phyloP scores from a whole-genome alignment of 345 rosid genomes.

The Excoecaria agallocha region DNA sequence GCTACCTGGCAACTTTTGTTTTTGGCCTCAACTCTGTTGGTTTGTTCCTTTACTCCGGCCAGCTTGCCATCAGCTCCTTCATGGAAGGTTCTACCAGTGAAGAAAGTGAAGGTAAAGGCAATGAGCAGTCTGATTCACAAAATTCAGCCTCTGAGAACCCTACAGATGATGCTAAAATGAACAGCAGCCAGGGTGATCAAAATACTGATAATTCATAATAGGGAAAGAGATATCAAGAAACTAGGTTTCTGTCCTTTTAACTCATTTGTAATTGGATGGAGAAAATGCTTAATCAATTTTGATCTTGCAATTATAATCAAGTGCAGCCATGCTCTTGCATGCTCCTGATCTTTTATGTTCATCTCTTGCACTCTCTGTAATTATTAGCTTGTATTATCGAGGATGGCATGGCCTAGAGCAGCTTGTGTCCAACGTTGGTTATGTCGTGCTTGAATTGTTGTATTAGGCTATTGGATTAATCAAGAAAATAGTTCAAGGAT shows the following conservation, averaged over 20 bases:
- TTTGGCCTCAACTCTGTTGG: conserved; percentile 81
- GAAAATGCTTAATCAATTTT: background rate
- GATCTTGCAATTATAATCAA: background rate
- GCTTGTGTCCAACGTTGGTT: background rate
- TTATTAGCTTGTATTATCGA: background rate
- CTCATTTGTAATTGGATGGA: conserved; percentile 13
- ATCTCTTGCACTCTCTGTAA: background rate
- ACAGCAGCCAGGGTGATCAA: conserved; percentile 41
- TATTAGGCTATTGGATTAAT: background rate
- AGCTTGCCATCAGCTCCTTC: conserved; percentile 58
- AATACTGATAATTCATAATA: conserved; percentile 41
- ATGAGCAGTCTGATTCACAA: conserved; percentile 18
- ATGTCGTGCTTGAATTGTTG: background rate
- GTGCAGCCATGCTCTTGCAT: background rate
- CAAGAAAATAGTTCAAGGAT: background rate
- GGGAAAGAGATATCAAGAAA: conserved; percentile 18
- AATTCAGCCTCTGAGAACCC: conserved; percentile 32
- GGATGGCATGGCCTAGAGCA: background rate
- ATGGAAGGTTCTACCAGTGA: conserved; percentile 37
- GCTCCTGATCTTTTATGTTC: background rate
- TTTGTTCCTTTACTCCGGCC: conserved; percentile 71
- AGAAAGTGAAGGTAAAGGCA: conserved; percentile 26
- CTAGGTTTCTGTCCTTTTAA: conserved; percentile 13
- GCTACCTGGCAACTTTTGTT: conserved; percentile 93
- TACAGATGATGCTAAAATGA: conserved; percentile 32